These are phyloP conservation scores for Leptodermis oblonga DNA, from an alignment of 257 asterid genomes.

Conservation along the genomic window DNA sequence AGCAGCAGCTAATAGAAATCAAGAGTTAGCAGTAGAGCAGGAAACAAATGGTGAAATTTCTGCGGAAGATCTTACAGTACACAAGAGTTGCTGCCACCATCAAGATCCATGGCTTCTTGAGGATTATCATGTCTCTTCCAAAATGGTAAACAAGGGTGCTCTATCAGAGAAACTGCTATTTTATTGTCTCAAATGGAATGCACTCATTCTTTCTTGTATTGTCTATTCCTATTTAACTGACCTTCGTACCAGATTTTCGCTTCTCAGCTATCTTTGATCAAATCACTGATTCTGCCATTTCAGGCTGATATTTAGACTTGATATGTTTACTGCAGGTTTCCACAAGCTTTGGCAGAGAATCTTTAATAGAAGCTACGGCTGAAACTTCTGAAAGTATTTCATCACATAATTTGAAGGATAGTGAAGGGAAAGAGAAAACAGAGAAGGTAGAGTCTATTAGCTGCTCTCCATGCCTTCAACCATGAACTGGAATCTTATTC, in stretches of 20 bases:
- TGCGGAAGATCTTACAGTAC: conserved; percentile 15
- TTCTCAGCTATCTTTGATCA: not conserved
- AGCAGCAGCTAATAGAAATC: conserved; percentile 31
- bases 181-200: conserved; percentile 12
- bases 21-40: conserved; percentile 20
- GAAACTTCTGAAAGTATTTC: conserved; percentile 18
- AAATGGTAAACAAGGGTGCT: conserved; percentile 20
- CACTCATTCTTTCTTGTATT: not conserved
- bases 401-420: conserved; percentile 20
- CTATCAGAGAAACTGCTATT: conserved; percentile 18
- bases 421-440: conserved; percentile 9
- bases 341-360: conserved; percentile 19
- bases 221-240: not conserved
- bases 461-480: not conserved
- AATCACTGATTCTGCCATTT: not conserved
- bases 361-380: conserved; percentile 18
- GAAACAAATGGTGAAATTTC: conserved; percentile 14
- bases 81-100: conserved; percentile 14
- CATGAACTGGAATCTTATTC: not conserved
- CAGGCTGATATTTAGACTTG: not conserved
- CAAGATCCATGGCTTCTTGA: conserved; percentile 21
- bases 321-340: conserved; percentile 17
- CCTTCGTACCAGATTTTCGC: conserved; percentile 8
- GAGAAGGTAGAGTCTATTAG: conserved; percentile 13
- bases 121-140: conserved; percentile 19